Evolutionary conservation across 1,139 yeast genomes (phyloP).

Genomic region (Sugiyamaella pinicola): DNA sequence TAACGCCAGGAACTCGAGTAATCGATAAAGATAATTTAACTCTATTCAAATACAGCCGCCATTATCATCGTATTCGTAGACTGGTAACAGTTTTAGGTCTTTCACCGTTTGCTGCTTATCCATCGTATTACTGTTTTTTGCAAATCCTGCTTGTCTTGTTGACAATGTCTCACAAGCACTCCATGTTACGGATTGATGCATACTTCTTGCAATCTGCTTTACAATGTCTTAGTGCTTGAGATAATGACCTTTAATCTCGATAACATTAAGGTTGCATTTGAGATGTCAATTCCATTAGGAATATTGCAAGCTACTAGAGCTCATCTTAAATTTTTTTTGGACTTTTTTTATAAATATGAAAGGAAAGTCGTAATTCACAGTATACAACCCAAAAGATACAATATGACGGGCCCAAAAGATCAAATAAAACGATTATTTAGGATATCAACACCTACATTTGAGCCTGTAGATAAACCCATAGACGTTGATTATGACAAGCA

Average conservation of each 20-base stretch:
- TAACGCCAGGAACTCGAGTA: neutral
- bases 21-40: neutral
- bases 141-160: neutral
- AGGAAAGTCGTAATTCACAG: neutral
- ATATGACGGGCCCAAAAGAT: conserved; percentile 9
- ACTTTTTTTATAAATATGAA: conserved; percentile 4
- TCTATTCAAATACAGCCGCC: neutral
- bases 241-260: conserved; percentile 2
- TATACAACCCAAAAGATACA: neutral
- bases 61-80: neutral
- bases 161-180: neutral
- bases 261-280: conserved; percentile 16
- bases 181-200: conserved; percentile 3
- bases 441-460: conserved; percentile 5
- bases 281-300: conserved; percentile 11
- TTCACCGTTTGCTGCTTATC: neutral
- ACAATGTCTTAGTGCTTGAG: neutral
- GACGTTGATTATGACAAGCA: neutral
- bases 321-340: too few relatives aligned
- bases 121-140: neutral
- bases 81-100: neutral
- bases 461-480: conserved; percentile 4
- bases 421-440: conserved; percentile 13
- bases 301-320: too few relatives aligned
- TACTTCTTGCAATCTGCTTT: neutral